Conservation (phyloP, 164 flowering plant genomes). For the Brasenia schreberi region DNA sequence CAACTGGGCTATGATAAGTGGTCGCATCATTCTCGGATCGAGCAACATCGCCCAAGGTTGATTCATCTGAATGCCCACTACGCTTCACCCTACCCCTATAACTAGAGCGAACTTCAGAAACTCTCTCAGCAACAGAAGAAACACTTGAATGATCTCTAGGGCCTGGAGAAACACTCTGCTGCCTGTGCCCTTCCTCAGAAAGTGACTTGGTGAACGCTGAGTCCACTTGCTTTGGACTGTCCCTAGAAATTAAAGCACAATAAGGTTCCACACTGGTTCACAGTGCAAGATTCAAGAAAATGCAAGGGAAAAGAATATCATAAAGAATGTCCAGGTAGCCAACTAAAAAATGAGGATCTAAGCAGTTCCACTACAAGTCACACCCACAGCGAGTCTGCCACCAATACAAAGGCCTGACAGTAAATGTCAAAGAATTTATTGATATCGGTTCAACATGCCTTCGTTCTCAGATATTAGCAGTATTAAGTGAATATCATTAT, state of each 20-base stretch:
- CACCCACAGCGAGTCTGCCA: no score
- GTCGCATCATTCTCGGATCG: not conserved
- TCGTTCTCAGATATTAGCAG: no score
- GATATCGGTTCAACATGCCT: no score
- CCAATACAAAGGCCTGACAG: no score
- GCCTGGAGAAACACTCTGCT: slow-evolving; percentile 13
- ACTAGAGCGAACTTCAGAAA: slow-evolving; percentile 15
- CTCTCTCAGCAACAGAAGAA: slow-evolving; percentile 21
- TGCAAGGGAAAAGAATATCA: no score
- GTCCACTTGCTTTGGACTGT: slow-evolving; percentile 28
- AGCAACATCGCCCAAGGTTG: slow-evolving; percentile 10
- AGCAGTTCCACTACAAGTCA: no score
- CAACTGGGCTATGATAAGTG: slow-evolving; percentile 6
- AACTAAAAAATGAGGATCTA: no score
- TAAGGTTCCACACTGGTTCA: no score
- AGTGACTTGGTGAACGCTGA: slow-evolving; percentile 13
- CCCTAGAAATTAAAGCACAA: slow-evolving; percentile 16
- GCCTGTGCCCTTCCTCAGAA: slow-evolving; percentile 28
- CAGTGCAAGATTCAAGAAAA: no score
- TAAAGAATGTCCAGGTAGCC: no score
- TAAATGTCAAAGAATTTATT: no score
- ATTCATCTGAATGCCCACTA: slow-evolving; percentile 23
- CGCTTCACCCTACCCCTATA: slow-evolving; percentile 31
- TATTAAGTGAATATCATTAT: no score
- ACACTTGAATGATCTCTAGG: slow-evolving; percentile 15